Percentiles rank a stretch among this genome's conserved stretches.
Evolutionary conservation across 2,329 filamentous ascomycete genomes (phyloP).

Genomic region (Domatiomyces catenatus): DNA sequence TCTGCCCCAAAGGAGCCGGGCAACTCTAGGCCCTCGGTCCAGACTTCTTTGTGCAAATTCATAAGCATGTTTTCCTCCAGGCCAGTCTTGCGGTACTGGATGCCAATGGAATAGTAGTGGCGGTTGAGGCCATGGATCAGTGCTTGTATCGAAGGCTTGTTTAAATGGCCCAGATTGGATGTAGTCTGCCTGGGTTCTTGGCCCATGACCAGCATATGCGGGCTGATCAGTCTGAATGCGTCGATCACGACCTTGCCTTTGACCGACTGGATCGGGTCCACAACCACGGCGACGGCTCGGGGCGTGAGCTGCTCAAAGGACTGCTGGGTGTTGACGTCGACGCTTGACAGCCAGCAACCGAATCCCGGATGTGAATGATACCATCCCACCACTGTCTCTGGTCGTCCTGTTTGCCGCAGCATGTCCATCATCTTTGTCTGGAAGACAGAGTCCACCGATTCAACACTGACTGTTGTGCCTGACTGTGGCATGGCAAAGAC

Average conservation of each 20-base stretch:
- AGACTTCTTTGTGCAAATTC: slow-evolving; percentile 99
- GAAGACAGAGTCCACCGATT: slow-evolving; percentile 95
- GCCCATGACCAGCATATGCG: slow-evolving; percentile 91
- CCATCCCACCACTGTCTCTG: slow-evolving; percentile 96
- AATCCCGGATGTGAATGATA: slow-evolving; percentile 97
- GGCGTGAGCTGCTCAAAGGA: slow-evolving; percentile 98
- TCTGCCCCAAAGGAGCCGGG: slow-evolving; percentile 87
- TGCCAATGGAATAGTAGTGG: slow-evolving; percentile 98
- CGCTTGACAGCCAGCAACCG: slow-evolving; percentile 93
- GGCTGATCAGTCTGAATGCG: slow-evolving; percentile 95
- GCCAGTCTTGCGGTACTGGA: slow-evolving; percentile 95
- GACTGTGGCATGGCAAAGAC: slow-evolving; percentile 99
- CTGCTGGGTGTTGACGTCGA: slow-evolving; percentile 99
- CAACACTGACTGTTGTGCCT: slow-evolving; percentile 93
- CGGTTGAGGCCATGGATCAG: slow-evolving; percentile 95
- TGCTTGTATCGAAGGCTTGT: slow-evolving; percentile 99
- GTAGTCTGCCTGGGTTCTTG: slow-evolving; percentile 96
- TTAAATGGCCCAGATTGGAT: slow-evolving; percentile 91
- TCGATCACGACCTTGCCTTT: slow-evolving; percentile 99
- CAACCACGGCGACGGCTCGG: slow-evolving; percentile 89
- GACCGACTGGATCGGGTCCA: slow-evolving; percentile 96
- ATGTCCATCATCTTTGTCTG: slow-evolving; percentile 99
- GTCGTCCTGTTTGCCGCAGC: slow-evolving; percentile 89
- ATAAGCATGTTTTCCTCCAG: slow-evolving; percentile 99
- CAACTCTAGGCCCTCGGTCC: slow-evolving; percentile 96